Percentiles rank a stretch among this genome's conserved stretches.
These are phyloP conservation scores for Pythium aphanidermatum DNA, from an alignment of 352 stramenopile species.

Conservation along the genomic window DNA sequence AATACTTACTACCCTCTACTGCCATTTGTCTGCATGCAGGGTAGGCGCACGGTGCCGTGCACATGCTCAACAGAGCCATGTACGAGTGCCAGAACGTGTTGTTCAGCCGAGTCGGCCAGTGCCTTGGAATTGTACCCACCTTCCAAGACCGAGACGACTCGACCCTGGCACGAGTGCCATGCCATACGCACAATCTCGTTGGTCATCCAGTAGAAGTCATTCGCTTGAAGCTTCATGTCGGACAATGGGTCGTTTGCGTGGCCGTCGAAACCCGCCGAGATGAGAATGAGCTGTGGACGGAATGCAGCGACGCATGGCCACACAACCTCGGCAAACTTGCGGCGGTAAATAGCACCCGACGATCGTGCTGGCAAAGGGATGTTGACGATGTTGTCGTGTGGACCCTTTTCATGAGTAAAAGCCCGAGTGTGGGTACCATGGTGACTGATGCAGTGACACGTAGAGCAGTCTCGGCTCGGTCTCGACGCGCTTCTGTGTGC, in stretches of 20 bases:
- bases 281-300: constrained; percentile 90
- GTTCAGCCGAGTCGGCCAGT: constrained; percentile 23
- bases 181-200: constrained; percentile 41
- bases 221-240: constrained; percentile 53
- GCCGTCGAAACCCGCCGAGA: constrained; percentile 95
- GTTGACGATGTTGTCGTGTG: constrained; percentile 63
- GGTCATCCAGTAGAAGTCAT: constrained; percentile 32
- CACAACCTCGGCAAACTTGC: constrained; percentile 56
- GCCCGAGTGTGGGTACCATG: constrained; percentile 69
- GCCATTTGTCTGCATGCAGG: not conserved
- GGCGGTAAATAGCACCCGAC: constrained; percentile 49
- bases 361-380: constrained; percentile 35
- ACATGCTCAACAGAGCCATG: constrained; percentile 34
- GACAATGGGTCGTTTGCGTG: constrained; percentile 88
- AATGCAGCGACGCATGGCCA: constrained; percentile 85
- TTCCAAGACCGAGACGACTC: constrained; percentile 58
- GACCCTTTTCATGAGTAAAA: constrained; percentile 35
- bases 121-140: constrained; percentile 29
- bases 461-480: constrained; percentile 51
- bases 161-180: constrained; percentile 26
- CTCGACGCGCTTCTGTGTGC: constrained; percentile 65
- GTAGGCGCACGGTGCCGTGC: constrained; percentile 6
- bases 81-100: constrained; percentile 26
- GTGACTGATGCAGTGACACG: constrained; percentile 29
- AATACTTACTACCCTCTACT: not conserved